Base-by-base conservation (phyloP, 1,284 basidiomycete species). In the Peniophora sp. region DNA sequence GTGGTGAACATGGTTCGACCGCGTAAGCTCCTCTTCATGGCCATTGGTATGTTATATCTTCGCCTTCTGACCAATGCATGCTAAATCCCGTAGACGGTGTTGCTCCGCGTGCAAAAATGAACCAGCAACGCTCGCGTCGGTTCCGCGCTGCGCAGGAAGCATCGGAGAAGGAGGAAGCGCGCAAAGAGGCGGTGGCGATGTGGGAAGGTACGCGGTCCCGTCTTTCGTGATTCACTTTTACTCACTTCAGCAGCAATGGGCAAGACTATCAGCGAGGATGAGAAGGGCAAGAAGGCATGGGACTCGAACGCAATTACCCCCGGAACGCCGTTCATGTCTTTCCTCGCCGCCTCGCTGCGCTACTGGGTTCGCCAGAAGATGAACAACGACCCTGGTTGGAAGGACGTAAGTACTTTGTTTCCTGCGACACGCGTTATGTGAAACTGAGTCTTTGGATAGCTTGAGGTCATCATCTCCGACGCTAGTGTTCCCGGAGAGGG, bases 281-380 rank as follows among this genome's bases (percentile, higher is more conserved):
- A 89, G 53, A 85, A 83, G 66, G 81, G 85, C 58, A 89, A 92
- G 66, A 87, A 88, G 63, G 71, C 89, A 0, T 99, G 97, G 97
- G 97, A 99, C 65, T 91, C 91, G 2, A 99, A 99, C 65, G 96
- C 95, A 45, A 99, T 99, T 64, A 99, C 97, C 0, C 97, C 95
- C 20, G 92, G 95, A 3, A 99, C 97, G 6, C 97, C 97, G 0
- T 99, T 99, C 71, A 99, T 99, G 97, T 85, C 88, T 55, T 74
- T 98, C 1, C 77, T 99, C 12, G 92, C 97, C 2, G 66, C 78
- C 17, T 93, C 92, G 14, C 69, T 99, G 53, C 83, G 94, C 50
- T 99, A 97, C 66, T 99, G 97, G 97, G 90, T 98, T 1, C 90
- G 89, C 0, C 79, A 90, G 59, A 99, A 99, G 72, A 83, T 98